These are phyloP conservation scores for Capsicum rhomboideum DNA, from an alignment of 257 asterid species.

Conservation along the genomic window DNA sequence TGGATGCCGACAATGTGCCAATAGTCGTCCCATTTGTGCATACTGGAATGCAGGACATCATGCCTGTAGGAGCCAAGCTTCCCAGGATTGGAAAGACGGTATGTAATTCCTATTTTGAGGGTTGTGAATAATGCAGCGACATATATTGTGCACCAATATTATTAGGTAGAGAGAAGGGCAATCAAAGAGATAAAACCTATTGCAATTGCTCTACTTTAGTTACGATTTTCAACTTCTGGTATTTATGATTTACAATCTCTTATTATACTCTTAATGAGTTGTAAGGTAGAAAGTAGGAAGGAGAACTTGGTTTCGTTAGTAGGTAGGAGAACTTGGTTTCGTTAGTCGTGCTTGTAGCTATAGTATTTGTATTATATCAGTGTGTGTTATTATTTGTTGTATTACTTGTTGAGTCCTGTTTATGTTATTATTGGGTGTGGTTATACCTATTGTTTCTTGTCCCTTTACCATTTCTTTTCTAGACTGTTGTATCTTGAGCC, in stretches of 20 bases:
- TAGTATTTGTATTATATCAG: no score
- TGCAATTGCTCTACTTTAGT: not conserved
- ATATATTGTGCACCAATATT: not conserved
- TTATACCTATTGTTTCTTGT: no score
- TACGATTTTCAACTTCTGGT: not conserved
- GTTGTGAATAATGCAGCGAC: not conserved
- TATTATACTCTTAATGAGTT: not conserved
- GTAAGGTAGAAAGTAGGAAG: no score
- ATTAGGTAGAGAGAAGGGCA: not conserved
- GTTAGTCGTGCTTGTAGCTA: no score
- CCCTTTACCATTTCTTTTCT: no score
- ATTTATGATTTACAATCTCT: not conserved
- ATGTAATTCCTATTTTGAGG: slow-evolving; percentile 1
- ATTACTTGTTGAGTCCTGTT: no score
- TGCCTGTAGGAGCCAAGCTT: slow-evolving; percentile 88
- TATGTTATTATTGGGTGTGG: no score
- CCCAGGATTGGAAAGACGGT: slow-evolving; percentile 86
- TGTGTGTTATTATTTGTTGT: no score
- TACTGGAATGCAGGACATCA: slow-evolving; percentile 82
- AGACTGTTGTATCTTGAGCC: no score
- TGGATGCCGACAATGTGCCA: slow-evolving; percentile 74
- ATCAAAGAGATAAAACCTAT: not conserved
- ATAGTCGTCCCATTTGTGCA: slow-evolving; percentile 89
- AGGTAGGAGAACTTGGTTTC: no score
- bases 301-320: no score